A percentile compares a stretch with the other conserved stretches of the same genome.
phyloP scores from a whole-genome alignment of 2,329 filamentous ascomycete genomes.

The Aspergillus quadricinctus region DNA sequence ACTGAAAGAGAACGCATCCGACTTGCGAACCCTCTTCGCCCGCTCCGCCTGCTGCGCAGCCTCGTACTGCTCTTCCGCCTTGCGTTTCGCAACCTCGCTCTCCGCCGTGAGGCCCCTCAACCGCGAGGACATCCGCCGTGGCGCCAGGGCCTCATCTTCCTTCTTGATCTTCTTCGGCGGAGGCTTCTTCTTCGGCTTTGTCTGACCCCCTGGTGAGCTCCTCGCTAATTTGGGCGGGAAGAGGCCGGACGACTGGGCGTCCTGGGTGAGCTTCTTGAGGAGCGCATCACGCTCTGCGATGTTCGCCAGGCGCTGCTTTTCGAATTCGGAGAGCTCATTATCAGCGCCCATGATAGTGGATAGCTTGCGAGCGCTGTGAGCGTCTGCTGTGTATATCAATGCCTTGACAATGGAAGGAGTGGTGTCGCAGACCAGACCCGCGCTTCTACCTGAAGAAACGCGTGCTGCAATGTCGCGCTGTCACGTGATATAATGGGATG shows the following conservation, averaged over 20 bases:
- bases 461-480: conserved; percentile 15
- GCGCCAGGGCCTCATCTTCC: conserved; percentile 52
- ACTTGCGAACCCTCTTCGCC: conserved; percentile 61
- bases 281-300: conserved; percentile 82
- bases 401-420: neutral
- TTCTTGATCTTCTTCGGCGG: conserved; percentile 59
- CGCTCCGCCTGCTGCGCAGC: conserved; percentile 54
- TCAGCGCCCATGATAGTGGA: conserved; percentile 30
- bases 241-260: conserved; percentile 64
- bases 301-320: conserved; percentile 77
- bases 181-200: conserved; percentile 46
- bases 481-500: conserved; percentile 15
- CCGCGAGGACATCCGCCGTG: conserved; percentile 59
- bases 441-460: conserved; percentile 5
- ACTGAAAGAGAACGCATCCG: conserved; percentile 64
- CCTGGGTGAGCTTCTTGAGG: conserved; percentile 68
- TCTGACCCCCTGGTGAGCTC: conserved; percentile 40
- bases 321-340: conserved; percentile 71
- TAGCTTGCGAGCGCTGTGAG: conserved; percentile 2
- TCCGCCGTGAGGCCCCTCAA: conserved; percentile 61
- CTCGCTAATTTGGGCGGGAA: conserved; percentile 53
- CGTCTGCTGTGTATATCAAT: conserved; percentile 5
- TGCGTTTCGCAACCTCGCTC: conserved; percentile 63
- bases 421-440: neutral
- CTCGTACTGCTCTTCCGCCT: conserved; percentile 61